Conservation (phyloP, 2,329 filamentous ascomycete genomes). For the Graphilbum sp. region DNA sequence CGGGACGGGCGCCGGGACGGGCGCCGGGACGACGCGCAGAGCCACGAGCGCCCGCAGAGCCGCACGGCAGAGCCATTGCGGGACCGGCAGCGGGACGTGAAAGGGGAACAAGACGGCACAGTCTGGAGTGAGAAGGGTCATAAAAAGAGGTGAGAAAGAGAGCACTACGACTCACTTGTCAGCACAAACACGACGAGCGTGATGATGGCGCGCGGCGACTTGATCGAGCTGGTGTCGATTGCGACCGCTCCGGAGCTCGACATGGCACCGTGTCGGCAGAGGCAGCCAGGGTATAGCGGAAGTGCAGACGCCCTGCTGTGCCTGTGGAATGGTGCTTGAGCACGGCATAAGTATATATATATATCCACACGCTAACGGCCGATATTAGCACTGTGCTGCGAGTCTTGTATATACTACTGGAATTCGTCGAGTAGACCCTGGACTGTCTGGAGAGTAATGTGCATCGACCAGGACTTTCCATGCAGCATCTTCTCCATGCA, state of each 20-base stretch:
- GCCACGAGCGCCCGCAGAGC: conserved; percentile 24
- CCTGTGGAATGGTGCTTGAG: too few relatives aligned
- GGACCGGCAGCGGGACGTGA: conserved; percentile 44
- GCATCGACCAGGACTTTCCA: too few relatives aligned
- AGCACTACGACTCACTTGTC: conserved; percentile 41
- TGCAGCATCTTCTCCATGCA: too few relatives aligned
- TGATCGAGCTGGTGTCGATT: conserved; percentile 38
- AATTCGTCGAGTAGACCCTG: too few relatives aligned
- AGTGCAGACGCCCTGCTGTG: too few relatives aligned
- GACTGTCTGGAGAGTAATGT: too few relatives aligned
- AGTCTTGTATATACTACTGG: too few relatives aligned
- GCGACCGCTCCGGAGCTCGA: conserved; percentile 4
- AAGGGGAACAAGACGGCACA: conserved; percentile 54
- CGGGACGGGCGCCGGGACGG: conserved; percentile 17
- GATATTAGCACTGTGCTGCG: too few relatives aligned
- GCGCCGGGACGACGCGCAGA: conserved; percentile 35
- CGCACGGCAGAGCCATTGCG: conserved; percentile 28
- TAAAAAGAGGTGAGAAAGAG: neutral
- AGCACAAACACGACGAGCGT: conserved; percentile 53
- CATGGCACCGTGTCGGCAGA: neutral
- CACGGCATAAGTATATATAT: too few relatives aligned
- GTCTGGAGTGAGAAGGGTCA: conserved; percentile 26
- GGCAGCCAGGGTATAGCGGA: neutral
- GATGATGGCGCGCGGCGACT: conserved; percentile 51
- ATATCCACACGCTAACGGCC: too few relatives aligned